These are phyloP conservation scores for Scopulariopsis brevicaulis DNA, from an alignment of 2,329 filamentous ascomycete genomes.

Conservation along the genomic window DNA sequence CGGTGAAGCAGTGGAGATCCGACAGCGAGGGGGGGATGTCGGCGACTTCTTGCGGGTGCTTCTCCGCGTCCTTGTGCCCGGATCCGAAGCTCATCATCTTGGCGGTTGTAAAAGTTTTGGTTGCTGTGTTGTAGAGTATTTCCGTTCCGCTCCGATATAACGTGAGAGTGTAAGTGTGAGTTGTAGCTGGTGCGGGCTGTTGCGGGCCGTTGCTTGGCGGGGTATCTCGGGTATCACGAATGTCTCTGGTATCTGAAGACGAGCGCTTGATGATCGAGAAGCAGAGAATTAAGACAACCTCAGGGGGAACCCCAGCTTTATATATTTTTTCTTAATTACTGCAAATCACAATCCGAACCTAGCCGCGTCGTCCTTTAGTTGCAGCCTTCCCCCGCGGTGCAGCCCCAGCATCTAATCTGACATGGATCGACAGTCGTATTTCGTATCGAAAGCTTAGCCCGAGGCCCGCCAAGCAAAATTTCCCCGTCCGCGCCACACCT, in stretches of 20 bases:
- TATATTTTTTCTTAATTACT: not conserved
- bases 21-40: slow-evolving; percentile 15
- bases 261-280: not conserved
- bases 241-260: not conserved
- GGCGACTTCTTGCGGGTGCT: not conserved
- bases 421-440: not conserved
- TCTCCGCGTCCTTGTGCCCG: not conserved
- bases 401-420: not conserved
- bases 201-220: not conserved
- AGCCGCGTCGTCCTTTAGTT: not conserved
- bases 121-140: not conserved
- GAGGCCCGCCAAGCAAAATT: not conserved
- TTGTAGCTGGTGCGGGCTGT: not conserved
- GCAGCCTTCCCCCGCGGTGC: not conserved
- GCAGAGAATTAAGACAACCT: not conserved
- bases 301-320: not conserved
- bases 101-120: not conserved
- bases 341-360: not conserved
- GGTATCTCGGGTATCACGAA: not conserved
- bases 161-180: not conserved
- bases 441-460: not conserved
- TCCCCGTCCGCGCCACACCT: not conserved
- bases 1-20: slow-evolving; percentile 46
- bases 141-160: not conserved
- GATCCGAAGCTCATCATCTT: not conserved